These are phyloP conservation scores for Cystobasidium ongulense DNA, from an alignment of 768 basidiomycete genomes.

Conservation along the genomic window DNA sequence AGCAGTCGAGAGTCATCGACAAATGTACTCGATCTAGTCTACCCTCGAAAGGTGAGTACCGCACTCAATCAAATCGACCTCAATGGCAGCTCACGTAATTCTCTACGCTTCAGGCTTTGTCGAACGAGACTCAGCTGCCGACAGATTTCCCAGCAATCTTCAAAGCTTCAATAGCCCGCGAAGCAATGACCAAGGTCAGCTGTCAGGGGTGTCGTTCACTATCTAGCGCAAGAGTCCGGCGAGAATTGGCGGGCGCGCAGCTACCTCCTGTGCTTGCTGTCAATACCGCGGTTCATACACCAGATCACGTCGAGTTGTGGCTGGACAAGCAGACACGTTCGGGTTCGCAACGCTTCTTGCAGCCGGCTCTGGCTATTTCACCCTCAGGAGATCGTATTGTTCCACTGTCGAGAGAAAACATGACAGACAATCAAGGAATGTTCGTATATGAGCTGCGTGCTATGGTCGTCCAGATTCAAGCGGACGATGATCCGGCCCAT, in stretches of 20 bases:
- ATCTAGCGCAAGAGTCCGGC: constrained; percentile 61
- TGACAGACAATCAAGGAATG: constrained; percentile 52
- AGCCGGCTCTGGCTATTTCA: constrained; percentile 46
- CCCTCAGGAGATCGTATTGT: constrained; percentile 1
- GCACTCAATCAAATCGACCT: not conserved
- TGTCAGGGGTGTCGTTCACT: constrained; percentile 76
- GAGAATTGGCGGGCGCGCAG: constrained; percentile 52
- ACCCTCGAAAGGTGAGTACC: constrained; percentile 65
- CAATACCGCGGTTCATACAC: constrained; percentile 71
- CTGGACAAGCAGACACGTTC: constrained; percentile 52
- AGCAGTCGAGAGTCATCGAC: constrained; percentile 68
- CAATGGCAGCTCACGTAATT: not conserved
- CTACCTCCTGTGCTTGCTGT: constrained; percentile 77
- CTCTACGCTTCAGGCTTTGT: constrained; percentile 38
- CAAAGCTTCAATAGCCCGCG: constrained; percentile 65
- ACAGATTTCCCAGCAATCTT: constrained; percentile 62
- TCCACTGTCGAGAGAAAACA: constrained; percentile 54
- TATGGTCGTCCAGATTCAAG: constrained; percentile 67
- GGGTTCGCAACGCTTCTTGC: constrained; percentile 51
- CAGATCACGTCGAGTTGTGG: constrained; percentile 70
- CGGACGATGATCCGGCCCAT: constrained; percentile 66
- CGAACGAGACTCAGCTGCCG: constrained; percentile 45
- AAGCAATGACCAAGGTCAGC: constrained; percentile 73
- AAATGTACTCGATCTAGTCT: constrained; percentile 75
- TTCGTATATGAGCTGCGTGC: constrained; percentile 66